phyloP scores from a whole-genome alignment of 805 yeast species.

The Metschnikowia baotianmanensis region DNA sequence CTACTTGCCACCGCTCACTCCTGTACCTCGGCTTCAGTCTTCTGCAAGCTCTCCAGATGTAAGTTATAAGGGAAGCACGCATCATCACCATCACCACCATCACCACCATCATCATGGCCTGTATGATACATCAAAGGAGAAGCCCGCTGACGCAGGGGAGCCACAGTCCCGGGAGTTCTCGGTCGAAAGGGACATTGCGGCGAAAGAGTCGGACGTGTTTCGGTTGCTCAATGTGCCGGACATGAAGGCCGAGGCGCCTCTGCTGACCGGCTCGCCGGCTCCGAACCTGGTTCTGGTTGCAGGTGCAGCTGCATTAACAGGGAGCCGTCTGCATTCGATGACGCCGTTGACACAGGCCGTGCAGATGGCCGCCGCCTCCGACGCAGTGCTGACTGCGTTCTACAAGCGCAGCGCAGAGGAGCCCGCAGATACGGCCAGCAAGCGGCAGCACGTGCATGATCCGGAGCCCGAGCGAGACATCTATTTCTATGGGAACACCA shows the following conservation, averaged over 20 bases:
- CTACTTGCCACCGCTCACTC: constrained; percentile 67
- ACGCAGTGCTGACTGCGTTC: constrained; percentile 4
- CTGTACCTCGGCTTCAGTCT: constrained; percentile 66
- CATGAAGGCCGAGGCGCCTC: neutral
- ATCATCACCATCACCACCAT: constrained; percentile 18
- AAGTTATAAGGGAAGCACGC: constrained; percentile 15
- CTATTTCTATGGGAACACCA: too few relatives aligned
- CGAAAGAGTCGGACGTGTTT: constrained; percentile 43
- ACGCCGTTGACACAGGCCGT: constrained; percentile 44
- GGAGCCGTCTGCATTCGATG: constrained; percentile 18
- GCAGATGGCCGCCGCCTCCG: constrained; percentile 36
- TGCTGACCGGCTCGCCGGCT: neutral
- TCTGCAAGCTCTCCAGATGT: constrained; percentile 45
- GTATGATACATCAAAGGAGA: constrained; percentile 6
- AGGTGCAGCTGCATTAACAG: too few relatives aligned
- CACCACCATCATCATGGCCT: constrained; percentile 33
- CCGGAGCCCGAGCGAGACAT: constrained; percentile 37
- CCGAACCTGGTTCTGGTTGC: too few relatives aligned
- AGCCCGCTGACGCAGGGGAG: neutral
- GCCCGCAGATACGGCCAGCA: constrained; percentile 8
- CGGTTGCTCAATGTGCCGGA: constrained; percentile 40
- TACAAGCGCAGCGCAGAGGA: constrained; percentile 11
- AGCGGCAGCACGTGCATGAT: constrained; percentile 4
- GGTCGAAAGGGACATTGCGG: neutral
- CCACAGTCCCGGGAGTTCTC: neutral